phyloP scores from a whole-genome alignment of 2,329 filamentous ascomycete species.

The Stagonosporopsis cucurbitacearum region DNA sequence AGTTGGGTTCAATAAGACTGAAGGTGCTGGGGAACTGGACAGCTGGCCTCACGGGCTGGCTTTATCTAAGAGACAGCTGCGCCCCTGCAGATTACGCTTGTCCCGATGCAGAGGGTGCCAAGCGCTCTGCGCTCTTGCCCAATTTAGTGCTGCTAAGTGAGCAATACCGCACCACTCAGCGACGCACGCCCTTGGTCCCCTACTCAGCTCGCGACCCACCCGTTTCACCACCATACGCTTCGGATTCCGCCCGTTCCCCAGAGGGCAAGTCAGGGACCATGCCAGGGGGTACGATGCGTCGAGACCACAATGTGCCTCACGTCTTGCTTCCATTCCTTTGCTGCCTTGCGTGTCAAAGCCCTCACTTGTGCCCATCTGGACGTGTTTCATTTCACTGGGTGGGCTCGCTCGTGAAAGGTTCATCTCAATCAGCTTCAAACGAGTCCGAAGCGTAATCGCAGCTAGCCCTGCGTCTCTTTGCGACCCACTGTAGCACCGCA shows the following conservation, averaged over 20 bases:
- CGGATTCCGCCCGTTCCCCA: slow-evolving; percentile 26
- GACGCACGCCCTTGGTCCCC: slow-evolving; percentile 21
- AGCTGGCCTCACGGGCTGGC: slow-evolving; percentile 42
- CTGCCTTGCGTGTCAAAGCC: slow-evolving; percentile 11
- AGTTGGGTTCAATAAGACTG: slow-evolving; percentile 33
- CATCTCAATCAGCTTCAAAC: slow-evolving; percentile 24
- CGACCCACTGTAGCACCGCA: slow-evolving; percentile 35
- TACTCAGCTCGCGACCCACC: slow-evolving; percentile 36
- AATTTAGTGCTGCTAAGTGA: slow-evolving; percentile 25
- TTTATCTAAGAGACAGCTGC: slow-evolving; percentile 42
- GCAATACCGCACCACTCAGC: slow-evolving; percentile 18
- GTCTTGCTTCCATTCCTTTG: slow-evolving; percentile 16
- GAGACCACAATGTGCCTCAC: slow-evolving; percentile 23
- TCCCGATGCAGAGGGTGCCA: slow-evolving; percentile 13
- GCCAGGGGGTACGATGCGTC: slow-evolving; percentile 26
- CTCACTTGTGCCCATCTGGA: slow-evolving; percentile 9
- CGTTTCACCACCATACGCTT: slow-evolving; percentile 34
- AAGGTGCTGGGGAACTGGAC: slow-evolving; percentile 35
- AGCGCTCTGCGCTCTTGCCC: slow-evolving; percentile 16
- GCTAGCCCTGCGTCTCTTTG: slow-evolving; percentile 20
- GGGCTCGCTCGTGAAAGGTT: background rate
- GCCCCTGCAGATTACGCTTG: slow-evolving; percentile 28
- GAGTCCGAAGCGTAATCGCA: slow-evolving; percentile 12
- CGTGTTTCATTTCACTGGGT: slow-evolving; percentile 9
- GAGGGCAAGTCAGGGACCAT: slow-evolving; percentile 19